These are phyloP conservation scores for Exsudoporus frostii DNA, from an alignment of 768 basidiomycete genomes.

Conservation along the genomic window DNA sequence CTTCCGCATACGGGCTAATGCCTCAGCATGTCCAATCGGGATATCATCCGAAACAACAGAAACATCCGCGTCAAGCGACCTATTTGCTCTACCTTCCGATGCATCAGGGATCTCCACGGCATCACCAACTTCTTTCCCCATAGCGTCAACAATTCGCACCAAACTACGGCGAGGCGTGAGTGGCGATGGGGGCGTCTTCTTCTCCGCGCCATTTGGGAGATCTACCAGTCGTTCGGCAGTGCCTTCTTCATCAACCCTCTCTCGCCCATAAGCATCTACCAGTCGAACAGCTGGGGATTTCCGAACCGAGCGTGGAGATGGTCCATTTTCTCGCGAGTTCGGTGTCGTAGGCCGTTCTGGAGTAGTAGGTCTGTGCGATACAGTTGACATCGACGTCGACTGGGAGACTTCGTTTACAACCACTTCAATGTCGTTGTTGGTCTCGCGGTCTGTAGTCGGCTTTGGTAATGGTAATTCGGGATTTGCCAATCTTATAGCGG, in stretches of 20 bases:
- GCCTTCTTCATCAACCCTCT: slow-evolving; percentile 28
- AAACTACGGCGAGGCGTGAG: slow-evolving; percentile 33
- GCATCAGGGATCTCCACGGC: slow-evolving; percentile 32
- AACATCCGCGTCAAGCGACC: slow-evolving; percentile 18
- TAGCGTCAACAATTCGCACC: slow-evolving; percentile 65
- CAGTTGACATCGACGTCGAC: not conserved
- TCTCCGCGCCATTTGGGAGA: slow-evolving; percentile 17
- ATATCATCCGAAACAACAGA: slow-evolving; percentile 23
- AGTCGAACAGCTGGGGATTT: slow-evolving; percentile 56
- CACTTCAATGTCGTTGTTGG: slow-evolving; percentile 8
- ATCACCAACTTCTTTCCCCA: slow-evolving; percentile 58
- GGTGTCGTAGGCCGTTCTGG: slow-evolving; percentile 26
- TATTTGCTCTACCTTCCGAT: slow-evolving; percentile 15
- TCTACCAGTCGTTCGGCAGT: not conserved
- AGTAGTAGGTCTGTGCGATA: slow-evolving; percentile 15
- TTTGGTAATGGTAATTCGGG: slow-evolving; percentile 16
- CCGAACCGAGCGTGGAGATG: slow-evolving; percentile 36
- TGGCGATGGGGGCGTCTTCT: slow-evolving; percentile 11
- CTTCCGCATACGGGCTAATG: slow-evolving; percentile 54
- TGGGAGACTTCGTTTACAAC: slow-evolving; percentile 3
- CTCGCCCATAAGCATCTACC: slow-evolving; percentile 70
- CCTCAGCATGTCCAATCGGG: slow-evolving; percentile 42
- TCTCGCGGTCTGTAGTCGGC: not conserved
- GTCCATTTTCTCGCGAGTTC: slow-evolving; percentile 21
- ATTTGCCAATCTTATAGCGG: slow-evolving; percentile 26